phyloP scores from a whole-genome alignment of 2,329 filamentous ascomycete species.

The Monilinia vaccinii-corymbosi region DNA sequence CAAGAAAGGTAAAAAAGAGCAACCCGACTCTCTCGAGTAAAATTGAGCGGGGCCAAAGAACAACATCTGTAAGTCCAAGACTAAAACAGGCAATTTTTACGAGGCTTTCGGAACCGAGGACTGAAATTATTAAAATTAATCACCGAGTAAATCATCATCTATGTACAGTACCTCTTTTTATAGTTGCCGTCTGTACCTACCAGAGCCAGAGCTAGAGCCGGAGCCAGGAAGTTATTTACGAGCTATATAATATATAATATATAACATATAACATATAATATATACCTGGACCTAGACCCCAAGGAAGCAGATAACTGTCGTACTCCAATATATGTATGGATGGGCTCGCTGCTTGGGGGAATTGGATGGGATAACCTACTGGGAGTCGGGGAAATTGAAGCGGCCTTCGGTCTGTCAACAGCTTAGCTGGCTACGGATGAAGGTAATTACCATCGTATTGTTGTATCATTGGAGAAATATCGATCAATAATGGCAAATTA shows the following conservation, averaged over 20 bases:
- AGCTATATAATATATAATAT: no score
- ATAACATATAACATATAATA: no score
- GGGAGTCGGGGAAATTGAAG: not conserved
- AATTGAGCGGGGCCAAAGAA: no score
- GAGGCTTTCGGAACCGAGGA: not conserved
- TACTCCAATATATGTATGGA: not conserved
- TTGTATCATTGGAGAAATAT: not conserved
- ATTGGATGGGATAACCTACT: not conserved
- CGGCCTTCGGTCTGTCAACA: not conserved
- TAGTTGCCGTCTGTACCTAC: not conserved
- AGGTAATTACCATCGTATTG: not conserved
- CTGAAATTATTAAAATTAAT: constrained; percentile 4
- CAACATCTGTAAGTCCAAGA: not conserved
- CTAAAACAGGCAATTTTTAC: not conserved
- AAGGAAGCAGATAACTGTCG: not conserved
- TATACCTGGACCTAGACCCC: not conserved
- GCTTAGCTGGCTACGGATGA: not conserved
- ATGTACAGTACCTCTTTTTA: not conserved
- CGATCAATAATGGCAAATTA: not conserved
- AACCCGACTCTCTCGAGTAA: no score
- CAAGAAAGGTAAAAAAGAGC: no score
- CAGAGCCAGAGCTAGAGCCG: no score
- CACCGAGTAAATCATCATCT: not conserved
- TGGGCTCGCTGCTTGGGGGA: not conserved
- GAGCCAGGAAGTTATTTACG: not conserved